Conservation (phyloP, 192 early-diverging fungal genomes). For the Backusella circina region DNA sequence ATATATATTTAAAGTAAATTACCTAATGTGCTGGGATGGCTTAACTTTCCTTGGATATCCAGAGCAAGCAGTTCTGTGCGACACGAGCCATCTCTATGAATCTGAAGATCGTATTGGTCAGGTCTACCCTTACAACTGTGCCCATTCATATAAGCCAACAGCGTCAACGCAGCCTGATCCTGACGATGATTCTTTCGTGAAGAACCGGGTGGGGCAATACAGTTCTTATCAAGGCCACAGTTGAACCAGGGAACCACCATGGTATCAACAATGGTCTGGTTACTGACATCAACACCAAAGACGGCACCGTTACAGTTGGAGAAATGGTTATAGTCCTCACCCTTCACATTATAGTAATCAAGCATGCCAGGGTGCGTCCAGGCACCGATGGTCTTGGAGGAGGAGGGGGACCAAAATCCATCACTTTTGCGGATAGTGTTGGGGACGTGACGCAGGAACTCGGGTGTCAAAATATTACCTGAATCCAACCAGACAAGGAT, state of each 20-base stretch:
- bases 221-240: slow-evolving; percentile 39
- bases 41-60: slow-evolving; percentile 11
- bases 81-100: slow-evolving; percentile 23
- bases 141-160: slow-evolving; percentile 38
- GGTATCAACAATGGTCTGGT: slow-evolving; percentile 30
- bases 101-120: slow-evolving; percentile 6
- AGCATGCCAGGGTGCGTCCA: slow-evolving; percentile 50
- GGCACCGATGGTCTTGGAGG: slow-evolving; percentile 25
- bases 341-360: slow-evolving; percentile 34
- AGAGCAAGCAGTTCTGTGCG: slow-evolving; percentile 14
- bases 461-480: slow-evolving; percentile 39
- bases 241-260: slow-evolving; percentile 43
- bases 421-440: slow-evolving; percentile 31
- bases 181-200: slow-evolving; percentile 48
- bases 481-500: slow-evolving; percentile 50
- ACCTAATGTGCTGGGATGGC: slow-evolving; percentile 25
- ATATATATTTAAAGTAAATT: neutral
- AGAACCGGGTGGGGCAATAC: slow-evolving; percentile 49
- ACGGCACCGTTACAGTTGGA: slow-evolving; percentile 48
- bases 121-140: slow-evolving; percentile 25
- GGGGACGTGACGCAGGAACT: slow-evolving; percentile 44
- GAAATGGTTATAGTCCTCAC: slow-evolving; percentile 29
- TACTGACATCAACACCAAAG: slow-evolving; percentile 39
- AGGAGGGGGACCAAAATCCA: slow-evolving; percentile 51
- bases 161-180: slow-evolving; percentile 52